Conservation (phyloP, 805 yeast species). For the Kodamaea restingae region DNA sequence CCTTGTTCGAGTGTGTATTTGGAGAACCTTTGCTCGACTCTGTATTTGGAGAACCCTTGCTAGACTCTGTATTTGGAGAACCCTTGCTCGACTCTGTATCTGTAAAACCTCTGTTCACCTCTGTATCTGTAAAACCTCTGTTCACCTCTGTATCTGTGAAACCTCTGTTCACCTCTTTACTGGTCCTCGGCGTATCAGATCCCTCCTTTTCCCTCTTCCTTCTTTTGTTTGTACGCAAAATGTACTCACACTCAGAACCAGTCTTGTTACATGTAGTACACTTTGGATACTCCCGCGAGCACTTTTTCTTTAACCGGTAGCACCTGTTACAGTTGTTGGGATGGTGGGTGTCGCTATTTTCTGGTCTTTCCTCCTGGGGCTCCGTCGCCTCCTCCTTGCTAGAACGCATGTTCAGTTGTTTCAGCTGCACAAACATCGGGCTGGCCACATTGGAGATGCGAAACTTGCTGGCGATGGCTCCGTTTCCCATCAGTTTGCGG, state of each 20-base stretch:
- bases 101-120: too few species aligned
- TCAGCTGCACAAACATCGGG: constrained; percentile 14
- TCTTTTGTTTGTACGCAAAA: constrained; percentile 27
- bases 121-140: too few species aligned
- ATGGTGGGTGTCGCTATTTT: constrained; percentile 23
- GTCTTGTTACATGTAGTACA: constrained; percentile 37
- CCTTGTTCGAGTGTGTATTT: too few species aligned
- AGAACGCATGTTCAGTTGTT: constrained; percentile 16
- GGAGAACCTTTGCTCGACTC: too few species aligned
- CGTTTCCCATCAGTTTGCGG: constrained; percentile 37
- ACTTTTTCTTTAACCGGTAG: constrained; percentile 40
- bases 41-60: too few species aligned
- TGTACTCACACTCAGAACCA: constrained; percentile 35
- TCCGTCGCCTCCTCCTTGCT: neutral
- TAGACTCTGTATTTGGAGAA: too few species aligned
- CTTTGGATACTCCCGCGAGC: constrained; percentile 35
- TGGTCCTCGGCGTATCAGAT: too few species aligned
- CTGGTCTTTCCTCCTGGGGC: constrained; percentile 2
- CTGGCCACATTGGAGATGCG: constrained; percentile 16
- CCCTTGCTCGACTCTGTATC: too few species aligned
- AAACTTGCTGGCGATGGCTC: constrained; percentile 36
- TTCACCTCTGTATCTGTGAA: too few species aligned
- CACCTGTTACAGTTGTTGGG: constrained; percentile 38
- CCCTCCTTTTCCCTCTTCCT: constrained; percentile 12
- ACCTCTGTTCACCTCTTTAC: too few species aligned